Conservation (phyloP, 352 stramenopile species). For the Pythium monospermum region DNA sequence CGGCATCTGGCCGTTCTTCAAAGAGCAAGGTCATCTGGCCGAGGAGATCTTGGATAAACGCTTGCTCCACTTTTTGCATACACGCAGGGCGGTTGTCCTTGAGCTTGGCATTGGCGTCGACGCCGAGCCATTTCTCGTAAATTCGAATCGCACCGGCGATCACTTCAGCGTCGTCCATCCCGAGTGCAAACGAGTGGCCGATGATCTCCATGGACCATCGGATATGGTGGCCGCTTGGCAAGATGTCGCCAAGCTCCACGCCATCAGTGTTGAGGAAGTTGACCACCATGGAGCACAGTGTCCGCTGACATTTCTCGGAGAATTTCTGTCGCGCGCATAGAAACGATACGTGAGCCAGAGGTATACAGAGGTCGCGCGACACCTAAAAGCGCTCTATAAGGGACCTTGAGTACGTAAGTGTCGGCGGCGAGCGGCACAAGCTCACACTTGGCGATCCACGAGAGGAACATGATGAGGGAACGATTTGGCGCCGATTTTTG, state of each 20-base stretch:
- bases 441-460: conserved; percentile 86
- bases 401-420: conserved; percentile 77
- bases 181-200: conserved; percentile 78
- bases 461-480: conserved; percentile 90
- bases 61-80: conserved; percentile 81
- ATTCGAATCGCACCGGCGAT: conserved; percentile 71
- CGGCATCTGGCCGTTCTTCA: conserved; percentile 53
- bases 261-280: conserved; percentile 52
- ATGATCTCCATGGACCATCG: conserved; percentile 85
- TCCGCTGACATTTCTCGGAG: conserved; percentile 82
- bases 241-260: conserved; percentile 40
- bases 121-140: conserved; percentile 79
- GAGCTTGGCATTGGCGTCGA: conserved; percentile 38
- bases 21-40: conserved; percentile 87
- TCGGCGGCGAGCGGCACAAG: conserved; percentile 62
- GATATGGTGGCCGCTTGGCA: conserved; percentile 74
- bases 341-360: not conserved
- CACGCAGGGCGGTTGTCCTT: conserved; percentile 56
- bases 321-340: conserved; percentile 52
- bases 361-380: not conserved
- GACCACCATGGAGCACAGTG: conserved; percentile 81
- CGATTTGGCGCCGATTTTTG: too few relatives aligned
- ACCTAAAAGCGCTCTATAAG: not conserved
- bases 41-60: conserved; percentile 83
- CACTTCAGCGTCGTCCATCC: conserved; percentile 81